A percentile compares a stretch with the other conserved stretches of the same genome.
Evolutionary conservation across 1,139 yeast genomes (phyloP).

Genomic region (Sporopachydermia cereana): DNA sequence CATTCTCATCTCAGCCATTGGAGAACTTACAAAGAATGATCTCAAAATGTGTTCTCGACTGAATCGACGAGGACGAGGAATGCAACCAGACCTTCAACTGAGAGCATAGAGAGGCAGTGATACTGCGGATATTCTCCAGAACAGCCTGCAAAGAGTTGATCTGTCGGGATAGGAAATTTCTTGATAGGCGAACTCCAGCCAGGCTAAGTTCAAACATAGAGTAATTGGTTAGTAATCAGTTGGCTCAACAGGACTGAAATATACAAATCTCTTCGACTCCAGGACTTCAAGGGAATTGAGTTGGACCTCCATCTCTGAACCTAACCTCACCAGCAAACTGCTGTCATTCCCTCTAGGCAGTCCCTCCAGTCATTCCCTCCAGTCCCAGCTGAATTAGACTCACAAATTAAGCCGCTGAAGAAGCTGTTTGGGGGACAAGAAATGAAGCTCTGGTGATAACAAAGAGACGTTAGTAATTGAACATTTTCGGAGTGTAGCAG

Average conservation of each 20-base stretch:
- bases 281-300: too few species aligned
- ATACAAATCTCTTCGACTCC: too few species aligned
- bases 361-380: not conserved
- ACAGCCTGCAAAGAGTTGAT: not conserved
- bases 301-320: too few species aligned
- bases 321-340: too few species aligned
- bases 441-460: not conserved
- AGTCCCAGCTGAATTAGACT: not conserved
- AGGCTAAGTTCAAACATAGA: too few species aligned
- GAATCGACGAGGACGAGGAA: too few species aligned
- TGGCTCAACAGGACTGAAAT: too few species aligned
- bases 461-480: not conserved
- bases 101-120: not conserved
- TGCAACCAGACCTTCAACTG: constrained; percentile 4
- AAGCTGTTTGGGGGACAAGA: not conserved
- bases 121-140: not conserved
- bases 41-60: too few species aligned
- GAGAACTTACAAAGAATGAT: too few species aligned
- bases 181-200: not conserved
- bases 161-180: not conserved
- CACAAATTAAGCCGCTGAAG: not conserved
- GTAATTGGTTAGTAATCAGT: too few species aligned
- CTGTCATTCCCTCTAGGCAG: too few species aligned
- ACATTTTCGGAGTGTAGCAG: not conserved
- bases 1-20: too few species aligned